Evolutionary conservation across 495 filamentous ascomycete species (phyloP), one percentile per base, ranked within the genome.

Genomic region (Trichoderma orchidacearum): DNA sequence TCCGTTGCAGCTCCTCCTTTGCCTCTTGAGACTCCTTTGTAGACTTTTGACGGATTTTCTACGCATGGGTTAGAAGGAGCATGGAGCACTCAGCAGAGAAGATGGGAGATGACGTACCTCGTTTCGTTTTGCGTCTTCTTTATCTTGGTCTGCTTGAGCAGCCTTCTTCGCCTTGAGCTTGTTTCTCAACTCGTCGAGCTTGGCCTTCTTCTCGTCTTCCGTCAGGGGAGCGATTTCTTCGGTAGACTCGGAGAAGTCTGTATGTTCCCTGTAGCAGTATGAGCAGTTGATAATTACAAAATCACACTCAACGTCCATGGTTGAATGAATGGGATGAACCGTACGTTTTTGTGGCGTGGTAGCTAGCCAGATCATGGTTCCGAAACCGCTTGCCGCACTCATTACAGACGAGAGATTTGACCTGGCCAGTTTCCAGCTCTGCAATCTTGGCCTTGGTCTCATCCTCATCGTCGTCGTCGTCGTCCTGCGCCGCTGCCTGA

Each of bases 371-470:
- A 13, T 80, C 83, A 51, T 81, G 76, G 70, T 80, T 86, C 55
- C 89, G 78, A 72, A 99, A 93, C 64, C 85, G 88, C 74, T 95
- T 95, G 51, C 85, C 85, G 63, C 93, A 99, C 38, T 95, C 91
- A 54, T 93, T 90, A 80, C 93, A 99, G 51, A 78, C 66, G 32
- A 81, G 69, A 12, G 76, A 80, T 60, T 69, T 67, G 35, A 77
- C 78, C 61, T 83, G 81, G 51, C 83, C 85, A 23, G 78, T 79
- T 55, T 85, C 75, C 8, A 87, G 72, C 5, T 78, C 71, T 12
- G 80, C 71, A 21, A 75, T 68, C 17, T 70, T 72, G 12, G 77
- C 63, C 30, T 72, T 73, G 15, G 69, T 75, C 29, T 77, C 78
- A 45, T 83, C 80, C 51, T 82, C 82, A 9, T 77, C 76, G 11